Evolutionary conservation across 2,329 filamentous ascomycete genomes (phyloP).

Genomic region (Sarocladium brachiariae): DNA sequence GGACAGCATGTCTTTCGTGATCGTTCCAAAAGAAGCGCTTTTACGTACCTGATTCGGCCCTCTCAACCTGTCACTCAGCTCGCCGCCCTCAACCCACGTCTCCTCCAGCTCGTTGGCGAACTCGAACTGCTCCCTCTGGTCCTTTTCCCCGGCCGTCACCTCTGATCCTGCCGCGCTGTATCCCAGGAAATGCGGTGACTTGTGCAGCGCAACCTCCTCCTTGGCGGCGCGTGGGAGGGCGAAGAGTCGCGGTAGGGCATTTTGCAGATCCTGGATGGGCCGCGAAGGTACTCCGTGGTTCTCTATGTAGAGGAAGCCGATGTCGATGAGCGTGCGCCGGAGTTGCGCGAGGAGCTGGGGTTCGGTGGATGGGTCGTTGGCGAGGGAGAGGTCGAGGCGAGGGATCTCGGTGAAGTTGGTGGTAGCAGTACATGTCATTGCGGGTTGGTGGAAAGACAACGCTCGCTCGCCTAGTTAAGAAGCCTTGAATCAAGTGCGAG

Average conservation of each 20-base stretch:
- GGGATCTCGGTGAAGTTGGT: constrained; percentile 36
- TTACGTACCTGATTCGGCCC: constrained; percentile 40
- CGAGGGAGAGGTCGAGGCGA: constrained; percentile 40
- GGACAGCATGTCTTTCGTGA: too few species aligned
- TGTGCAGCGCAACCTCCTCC: constrained; percentile 33
- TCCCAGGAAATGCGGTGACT: constrained; percentile 55
- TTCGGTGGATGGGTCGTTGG: constrained; percentile 26
- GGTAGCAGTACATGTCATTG: too few species aligned
- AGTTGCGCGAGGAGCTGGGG: constrained; percentile 33
- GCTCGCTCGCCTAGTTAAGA: too few species aligned
- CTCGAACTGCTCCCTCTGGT: constrained; percentile 53
- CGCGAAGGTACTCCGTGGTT: constrained; percentile 38
- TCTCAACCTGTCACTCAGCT: constrained; percentile 35
- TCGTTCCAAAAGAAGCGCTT: neutral
- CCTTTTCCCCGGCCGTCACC: constrained; percentile 43
- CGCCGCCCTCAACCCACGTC: constrained; percentile 24
- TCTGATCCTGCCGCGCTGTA: constrained; percentile 50
- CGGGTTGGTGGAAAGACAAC: too few species aligned
- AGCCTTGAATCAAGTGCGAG: too few species aligned
- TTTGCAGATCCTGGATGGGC: constrained; percentile 30
- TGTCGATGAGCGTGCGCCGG: constrained; percentile 38
- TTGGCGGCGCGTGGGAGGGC: constrained; percentile 31
- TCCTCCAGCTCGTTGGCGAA: constrained; percentile 47
- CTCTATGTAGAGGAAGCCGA: constrained; percentile 47
- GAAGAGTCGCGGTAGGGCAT: constrained; percentile 37